phyloP scores from a whole-genome alignment of 106 monocot species.

The Acanthochlamys bracteata region DNA sequence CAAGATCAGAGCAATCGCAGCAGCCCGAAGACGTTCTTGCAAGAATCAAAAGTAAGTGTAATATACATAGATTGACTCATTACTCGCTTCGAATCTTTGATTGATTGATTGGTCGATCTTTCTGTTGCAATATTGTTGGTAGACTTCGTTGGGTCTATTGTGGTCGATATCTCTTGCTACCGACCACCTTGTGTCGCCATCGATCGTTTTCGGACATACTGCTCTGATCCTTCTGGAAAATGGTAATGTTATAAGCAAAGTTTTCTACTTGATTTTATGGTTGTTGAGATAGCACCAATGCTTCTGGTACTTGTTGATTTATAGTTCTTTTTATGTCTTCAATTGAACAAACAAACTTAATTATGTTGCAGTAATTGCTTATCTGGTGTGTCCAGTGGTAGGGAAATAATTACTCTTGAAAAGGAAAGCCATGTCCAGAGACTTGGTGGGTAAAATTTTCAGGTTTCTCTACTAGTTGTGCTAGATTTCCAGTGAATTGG shows the following conservation, averaged over 20 bases:
- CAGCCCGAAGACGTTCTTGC: conserved; percentile 12
- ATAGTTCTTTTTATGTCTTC: too few relatives aligned
- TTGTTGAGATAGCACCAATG: too few relatives aligned
- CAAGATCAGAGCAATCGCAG: too few relatives aligned
- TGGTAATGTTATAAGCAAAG: conserved; percentile 28
- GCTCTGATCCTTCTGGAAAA: conserved; percentile 32
- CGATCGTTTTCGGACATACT: conserved; percentile 46
- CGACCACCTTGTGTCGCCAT: conserved; percentile 29
- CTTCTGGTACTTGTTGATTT: too few relatives aligned
- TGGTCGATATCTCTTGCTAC: conserved; percentile 18
- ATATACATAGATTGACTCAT: too few relatives aligned
- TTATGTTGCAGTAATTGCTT: conserved; percentile 36
- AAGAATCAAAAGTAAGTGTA: conserved; percentile 18
- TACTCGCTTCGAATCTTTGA: too few relatives aligned
- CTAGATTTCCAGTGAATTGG: too few relatives aligned
- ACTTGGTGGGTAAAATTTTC: conserved; percentile 30
- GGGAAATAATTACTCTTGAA: conserved; percentile 36
- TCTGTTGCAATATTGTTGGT: too few relatives aligned
- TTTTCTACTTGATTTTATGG: too few relatives aligned
- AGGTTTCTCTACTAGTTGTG: too few relatives aligned
- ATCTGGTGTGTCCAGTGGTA: conserved; percentile 25
- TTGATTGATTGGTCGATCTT: too few relatives aligned
- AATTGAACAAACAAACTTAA: too few relatives aligned
- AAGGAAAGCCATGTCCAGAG: conserved; percentile 40
- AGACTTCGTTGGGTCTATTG: conserved; percentile 41